phyloP scores from a whole-genome alignment of 2,329 filamentous ascomycete species.

The Emmonsia crescens region DNA sequence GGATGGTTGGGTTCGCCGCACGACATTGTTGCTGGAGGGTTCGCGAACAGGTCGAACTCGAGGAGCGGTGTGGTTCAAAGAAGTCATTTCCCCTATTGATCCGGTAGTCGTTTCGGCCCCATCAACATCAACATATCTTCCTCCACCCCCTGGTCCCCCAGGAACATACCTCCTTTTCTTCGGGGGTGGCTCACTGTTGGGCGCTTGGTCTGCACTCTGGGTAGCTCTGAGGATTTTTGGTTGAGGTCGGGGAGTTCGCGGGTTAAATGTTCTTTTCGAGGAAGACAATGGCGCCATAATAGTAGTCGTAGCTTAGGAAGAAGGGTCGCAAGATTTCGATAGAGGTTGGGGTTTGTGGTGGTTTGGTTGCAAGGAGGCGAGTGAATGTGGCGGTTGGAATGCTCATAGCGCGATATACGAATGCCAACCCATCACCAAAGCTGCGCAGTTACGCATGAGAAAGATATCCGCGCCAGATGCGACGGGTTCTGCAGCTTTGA shows the following conservation, averaged over 20 bases:
- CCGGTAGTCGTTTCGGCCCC: constrained; percentile 47
- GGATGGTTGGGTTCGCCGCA: constrained; percentile 12
- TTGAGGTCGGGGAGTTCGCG: constrained; percentile 15
- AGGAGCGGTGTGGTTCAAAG: constrained; percentile 37
- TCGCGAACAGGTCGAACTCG: constrained; percentile 42
- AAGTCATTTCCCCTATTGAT: constrained; percentile 37
- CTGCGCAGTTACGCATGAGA: background rate
- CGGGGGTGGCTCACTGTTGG: constrained; percentile 48
- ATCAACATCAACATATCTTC: constrained; percentile 68
- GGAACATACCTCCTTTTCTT: constrained; percentile 73
- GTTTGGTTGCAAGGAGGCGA: background rate
- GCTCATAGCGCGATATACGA: background rate
- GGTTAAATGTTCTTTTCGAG: constrained; percentile 16
- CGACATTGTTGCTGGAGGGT: constrained; percentile 39
- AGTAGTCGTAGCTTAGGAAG: background rate
- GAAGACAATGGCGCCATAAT: constrained; percentile 25
- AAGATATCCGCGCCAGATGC: background rate
- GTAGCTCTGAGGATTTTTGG: constrained; percentile 24
- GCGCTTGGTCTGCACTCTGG: constrained; percentile 19
- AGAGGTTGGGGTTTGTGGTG: background rate
- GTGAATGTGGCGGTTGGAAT: background rate
- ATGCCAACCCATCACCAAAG: background rate
- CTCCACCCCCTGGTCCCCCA: constrained; percentile 75
- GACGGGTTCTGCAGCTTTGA: background rate
- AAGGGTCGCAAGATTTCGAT: background rate